These are phyloP conservation scores for Saitozyma podzolica DNA, from an alignment of 768 basidiomycete genomes.

Conservation along the genomic window DNA sequence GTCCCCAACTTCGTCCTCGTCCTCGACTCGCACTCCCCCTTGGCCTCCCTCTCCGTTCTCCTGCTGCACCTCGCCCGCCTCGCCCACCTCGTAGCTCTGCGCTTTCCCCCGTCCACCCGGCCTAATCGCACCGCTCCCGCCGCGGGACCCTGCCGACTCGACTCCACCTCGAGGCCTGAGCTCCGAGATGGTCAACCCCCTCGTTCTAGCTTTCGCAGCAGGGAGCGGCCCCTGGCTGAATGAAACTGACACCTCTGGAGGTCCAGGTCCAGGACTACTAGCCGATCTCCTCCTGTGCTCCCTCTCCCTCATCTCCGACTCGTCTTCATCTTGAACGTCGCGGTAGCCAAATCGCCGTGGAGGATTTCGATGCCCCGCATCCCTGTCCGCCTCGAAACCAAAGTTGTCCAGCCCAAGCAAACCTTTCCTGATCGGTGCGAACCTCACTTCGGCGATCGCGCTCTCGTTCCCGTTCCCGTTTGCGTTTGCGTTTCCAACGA, in stretches of 20 bases:
- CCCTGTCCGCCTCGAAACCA: neutral
- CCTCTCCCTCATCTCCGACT: neutral
- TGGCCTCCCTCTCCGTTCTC: too few relatives aligned
- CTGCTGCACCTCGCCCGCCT: too few relatives aligned
- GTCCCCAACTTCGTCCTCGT: too few relatives aligned
- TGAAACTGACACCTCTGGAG: neutral
- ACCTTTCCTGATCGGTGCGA: too few relatives aligned
- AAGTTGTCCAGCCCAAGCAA: neutral
- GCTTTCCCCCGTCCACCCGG: too few relatives aligned
- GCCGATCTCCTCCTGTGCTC: constrained; percentile 19
- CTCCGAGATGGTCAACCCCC: constrained; percentile 19
- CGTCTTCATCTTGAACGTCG: neutral
- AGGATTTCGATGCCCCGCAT: neutral
- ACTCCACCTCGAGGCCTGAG: neutral
- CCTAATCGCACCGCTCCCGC: too few relatives aligned
- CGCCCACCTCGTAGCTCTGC: too few relatives aligned
- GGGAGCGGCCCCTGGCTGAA: constrained; percentile 13
- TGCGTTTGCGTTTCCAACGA: neutral
- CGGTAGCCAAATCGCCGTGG: neutral
- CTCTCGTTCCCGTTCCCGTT: neutral
- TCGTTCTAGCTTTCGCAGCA: constrained; percentile 5
- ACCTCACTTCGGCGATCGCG: neutral
- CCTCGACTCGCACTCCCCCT: too few relatives aligned
- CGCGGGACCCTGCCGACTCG: too few relatives aligned
- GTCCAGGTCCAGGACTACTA: constrained; percentile 18